Conservation (phyloP, 78 protist species). For the Diacronema lutheri region DNA sequence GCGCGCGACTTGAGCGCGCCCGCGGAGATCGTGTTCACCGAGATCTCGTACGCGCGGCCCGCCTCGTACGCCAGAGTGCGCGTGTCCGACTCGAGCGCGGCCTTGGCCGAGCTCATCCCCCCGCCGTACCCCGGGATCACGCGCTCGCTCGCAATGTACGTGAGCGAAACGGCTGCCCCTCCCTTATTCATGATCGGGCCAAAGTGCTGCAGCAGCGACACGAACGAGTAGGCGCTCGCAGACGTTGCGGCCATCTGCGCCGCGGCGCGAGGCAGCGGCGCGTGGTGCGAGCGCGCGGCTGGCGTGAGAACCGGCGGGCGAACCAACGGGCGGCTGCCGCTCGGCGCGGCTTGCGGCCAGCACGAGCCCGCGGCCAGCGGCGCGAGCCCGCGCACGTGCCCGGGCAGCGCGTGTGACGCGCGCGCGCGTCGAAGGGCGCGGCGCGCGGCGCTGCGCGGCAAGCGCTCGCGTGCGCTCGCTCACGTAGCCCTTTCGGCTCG, state of each 20-base stretch:
- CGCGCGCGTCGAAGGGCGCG: too few species aligned
- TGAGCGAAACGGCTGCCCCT: constrained; percentile 37
- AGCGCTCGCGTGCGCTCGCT: neutral
- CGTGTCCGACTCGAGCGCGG: constrained; percentile 28
- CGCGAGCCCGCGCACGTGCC: too few species aligned
- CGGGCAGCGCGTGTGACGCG: too few species aligned
- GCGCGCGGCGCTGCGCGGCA: too few species aligned
- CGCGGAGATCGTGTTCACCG: constrained; percentile 51
- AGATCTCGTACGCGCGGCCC: constrained; percentile 36
- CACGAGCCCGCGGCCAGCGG: too few species aligned
- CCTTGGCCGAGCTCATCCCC: constrained; percentile 31
- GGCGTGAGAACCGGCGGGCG: too few species aligned
- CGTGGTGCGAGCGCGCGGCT: too few species aligned
- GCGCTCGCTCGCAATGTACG: constrained; percentile 42
- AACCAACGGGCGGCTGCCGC: too few species aligned
- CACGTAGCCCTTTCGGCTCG: constrained; percentile 1
- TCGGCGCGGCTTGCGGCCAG: too few species aligned
- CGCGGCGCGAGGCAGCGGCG: too few species aligned
- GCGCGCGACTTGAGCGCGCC: constrained; percentile 43
- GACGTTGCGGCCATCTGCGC: constrained; percentile 32
- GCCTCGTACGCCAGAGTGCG: constrained; percentile 46
- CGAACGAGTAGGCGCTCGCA: constrained; percentile 50
- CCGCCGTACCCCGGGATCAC: constrained; percentile 45
- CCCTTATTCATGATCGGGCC: constrained; percentile 43
- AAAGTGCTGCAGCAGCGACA: constrained; percentile 36